phyloP scores from a whole-genome alignment of 768 basidiomycete genomes.

The Sarcomyxa edulis region DNA sequence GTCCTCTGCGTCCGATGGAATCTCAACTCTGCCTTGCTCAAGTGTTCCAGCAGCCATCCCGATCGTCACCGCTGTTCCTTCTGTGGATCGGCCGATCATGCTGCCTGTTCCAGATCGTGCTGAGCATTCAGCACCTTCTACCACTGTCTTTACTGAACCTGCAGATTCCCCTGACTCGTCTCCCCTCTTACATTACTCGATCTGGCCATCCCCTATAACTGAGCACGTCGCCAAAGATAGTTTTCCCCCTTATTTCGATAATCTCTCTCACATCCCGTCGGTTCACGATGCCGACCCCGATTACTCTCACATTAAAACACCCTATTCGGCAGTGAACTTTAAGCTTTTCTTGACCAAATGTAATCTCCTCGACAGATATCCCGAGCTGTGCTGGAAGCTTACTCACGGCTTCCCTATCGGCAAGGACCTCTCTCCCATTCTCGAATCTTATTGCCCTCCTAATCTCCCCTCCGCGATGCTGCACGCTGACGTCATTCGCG shows the following conservation, averaged over 20 bases:
- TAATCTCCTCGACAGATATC: conserved; percentile 19
- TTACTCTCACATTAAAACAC: conserved; percentile 20
- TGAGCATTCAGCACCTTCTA: no score
- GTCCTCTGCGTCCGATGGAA: no score
- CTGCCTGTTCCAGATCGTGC: no score
- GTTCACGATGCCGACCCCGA: conserved; percentile 13
- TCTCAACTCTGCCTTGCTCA: no score
- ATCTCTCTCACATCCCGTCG: conserved; percentile 5
- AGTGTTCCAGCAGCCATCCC: no score
- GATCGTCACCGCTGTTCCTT: no score
- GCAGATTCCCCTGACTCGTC: no score
- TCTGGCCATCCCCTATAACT: no score
- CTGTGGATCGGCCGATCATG: no score
- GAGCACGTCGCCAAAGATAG: no score
- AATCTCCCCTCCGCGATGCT: conserved; percentile 10
- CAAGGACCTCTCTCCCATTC: conserved; percentile 16
- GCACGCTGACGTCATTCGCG: conserved; percentile 5
- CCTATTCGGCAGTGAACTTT: conserved; percentile 25
- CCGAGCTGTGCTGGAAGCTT: conserved; percentile 22
- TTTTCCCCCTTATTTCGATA: conserved; percentile 11
- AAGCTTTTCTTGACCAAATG: conserved; percentile 14
- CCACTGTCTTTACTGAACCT: no score
- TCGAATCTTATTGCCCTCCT: conserved; percentile 4
- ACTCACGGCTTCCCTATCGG: conserved; percentile 27
- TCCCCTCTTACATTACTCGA: no score